These are phyloP conservation scores for Conticribra weissflogii DNA, from an alignment of 108 stramenopile genomes.

Conservation along the genomic window DNA sequence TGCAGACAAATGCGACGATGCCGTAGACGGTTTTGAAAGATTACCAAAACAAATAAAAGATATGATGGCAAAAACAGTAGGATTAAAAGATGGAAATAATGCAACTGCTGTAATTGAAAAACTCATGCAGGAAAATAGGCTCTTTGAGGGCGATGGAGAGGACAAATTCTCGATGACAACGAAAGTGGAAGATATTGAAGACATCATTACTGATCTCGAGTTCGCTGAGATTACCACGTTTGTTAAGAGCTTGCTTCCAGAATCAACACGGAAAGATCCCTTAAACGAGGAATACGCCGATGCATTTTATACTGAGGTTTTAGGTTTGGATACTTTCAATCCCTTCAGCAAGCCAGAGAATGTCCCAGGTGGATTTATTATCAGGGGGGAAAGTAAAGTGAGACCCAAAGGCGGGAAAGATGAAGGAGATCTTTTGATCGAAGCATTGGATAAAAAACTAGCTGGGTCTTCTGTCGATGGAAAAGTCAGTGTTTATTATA, in stretches of 20 bases:
- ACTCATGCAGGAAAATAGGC: constrained; percentile 34
- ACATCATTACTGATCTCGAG: constrained; percentile 54
- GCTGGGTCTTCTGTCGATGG: constrained; percentile 36
- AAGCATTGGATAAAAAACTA: constrained; percentile 43
- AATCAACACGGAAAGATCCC: constrained; percentile 52
- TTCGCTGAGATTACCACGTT: constrained; percentile 63
- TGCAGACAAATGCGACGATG: constrained; percentile 48
- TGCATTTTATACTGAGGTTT: constrained; percentile 45
- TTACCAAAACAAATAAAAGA: constrained; percentile 42
- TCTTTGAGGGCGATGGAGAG: constrained; percentile 30
- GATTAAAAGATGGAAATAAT: constrained; percentile 35
- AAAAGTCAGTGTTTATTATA: constrained; percentile 65
- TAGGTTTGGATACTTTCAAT: constrained; percentile 59
- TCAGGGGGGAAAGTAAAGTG: constrained; percentile 54
- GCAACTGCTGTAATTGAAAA: constrained; percentile 45
- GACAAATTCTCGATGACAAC: constrained; percentile 28
- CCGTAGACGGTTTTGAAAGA: constrained; percentile 28
- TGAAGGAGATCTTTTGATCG: constrained; percentile 54
- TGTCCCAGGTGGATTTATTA: constrained; percentile 72
- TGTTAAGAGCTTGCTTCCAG: constrained; percentile 59
- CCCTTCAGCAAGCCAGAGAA: constrained; percentile 65
- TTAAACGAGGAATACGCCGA: constrained; percentile 53
- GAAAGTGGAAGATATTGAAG: constrained; percentile 36
- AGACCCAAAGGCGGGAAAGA: constrained; percentile 27
- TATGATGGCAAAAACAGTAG: constrained; percentile 48